phyloP scores from a whole-genome alignment of 2,329 filamentous ascomycete genomes.

The Gremmenia infestans region DNA sequence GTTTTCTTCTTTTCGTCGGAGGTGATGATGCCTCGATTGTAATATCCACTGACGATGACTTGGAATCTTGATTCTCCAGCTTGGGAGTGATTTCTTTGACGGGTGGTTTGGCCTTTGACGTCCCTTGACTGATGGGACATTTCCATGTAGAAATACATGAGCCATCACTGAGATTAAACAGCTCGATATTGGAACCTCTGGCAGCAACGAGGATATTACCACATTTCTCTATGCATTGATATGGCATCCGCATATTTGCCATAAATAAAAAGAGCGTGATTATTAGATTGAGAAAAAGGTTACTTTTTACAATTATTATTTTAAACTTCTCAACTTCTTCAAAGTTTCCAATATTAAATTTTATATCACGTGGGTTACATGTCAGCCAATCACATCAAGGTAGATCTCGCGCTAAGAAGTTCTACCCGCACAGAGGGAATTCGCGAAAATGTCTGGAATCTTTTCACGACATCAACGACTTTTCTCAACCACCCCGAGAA shows the following conservation, averaged over 20 bases:
- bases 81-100: background rate
- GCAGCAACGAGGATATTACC: slow-evolving; percentile 65
- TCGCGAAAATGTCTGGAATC: slow-evolving; percentile 6
- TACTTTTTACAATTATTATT: no score
- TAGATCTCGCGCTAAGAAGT: background rate
- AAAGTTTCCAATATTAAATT: background rate
- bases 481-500: slow-evolving; percentile 10
- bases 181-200: slow-evolving; percentile 66
- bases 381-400: background rate
- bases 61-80: slow-evolving; percentile 2
- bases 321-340: background rate
- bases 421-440: slow-evolving; percentile 6
- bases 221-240: slow-evolving; percentile 54
- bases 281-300: background rate
- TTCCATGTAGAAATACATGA: slow-evolving; percentile 46
- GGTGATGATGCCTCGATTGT: slow-evolving; percentile 13
- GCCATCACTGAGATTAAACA: slow-evolving; percentile 56
- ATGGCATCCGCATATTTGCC: slow-evolving; percentile 49
- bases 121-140: slow-evolving; percentile 17
- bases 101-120: background rate
- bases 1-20: slow-evolving; percentile 31
- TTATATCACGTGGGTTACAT: background rate
- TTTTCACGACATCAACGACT: background rate
- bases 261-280: slow-evolving; percentile 1
- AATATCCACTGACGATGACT: slow-evolving; percentile 8